phyloP scores from a whole-genome alignment of 139 green algal genomes.

The Spirogloea muscicola region DNA sequence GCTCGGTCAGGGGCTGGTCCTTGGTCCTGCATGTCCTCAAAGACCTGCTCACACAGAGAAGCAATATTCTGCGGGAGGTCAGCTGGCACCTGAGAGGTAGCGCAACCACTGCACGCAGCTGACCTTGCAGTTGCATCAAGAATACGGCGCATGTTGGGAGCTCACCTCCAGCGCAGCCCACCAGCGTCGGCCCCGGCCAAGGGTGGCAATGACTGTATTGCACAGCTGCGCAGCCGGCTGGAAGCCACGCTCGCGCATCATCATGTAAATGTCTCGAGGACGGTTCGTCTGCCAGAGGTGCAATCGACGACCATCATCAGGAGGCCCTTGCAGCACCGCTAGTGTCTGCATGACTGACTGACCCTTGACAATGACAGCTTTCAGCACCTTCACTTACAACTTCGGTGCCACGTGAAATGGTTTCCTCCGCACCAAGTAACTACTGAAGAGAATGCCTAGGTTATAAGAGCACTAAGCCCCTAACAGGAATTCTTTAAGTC shows the following conservation, averaged over 20 bases:
- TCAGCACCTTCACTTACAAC: not conserved
- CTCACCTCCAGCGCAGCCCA: slow-evolving; percentile 26
- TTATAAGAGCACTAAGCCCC: too few relatives aligned
- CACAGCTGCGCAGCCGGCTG: slow-evolving; percentile 1
- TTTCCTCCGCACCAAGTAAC: not conserved
- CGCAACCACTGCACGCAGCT: too few relatives aligned
- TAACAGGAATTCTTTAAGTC: too few relatives aligned
- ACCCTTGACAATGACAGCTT: not conserved
- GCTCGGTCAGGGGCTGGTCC: slow-evolving; percentile 4
- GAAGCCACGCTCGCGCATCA: not conserved
- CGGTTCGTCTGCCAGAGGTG: not conserved
- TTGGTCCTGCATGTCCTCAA: slow-evolving; percentile 6
- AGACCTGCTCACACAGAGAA: too few relatives aligned
- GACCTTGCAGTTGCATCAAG: too few relatives aligned
- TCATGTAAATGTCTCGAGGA: not conserved
- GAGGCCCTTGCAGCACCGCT: too few relatives aligned
- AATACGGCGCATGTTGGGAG: too few relatives aligned
- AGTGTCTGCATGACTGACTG: too few relatives aligned
- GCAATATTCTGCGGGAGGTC: too few relatives aligned
- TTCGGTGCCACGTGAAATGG: not conserved
- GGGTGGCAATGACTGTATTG: slow-evolving; percentile 3
- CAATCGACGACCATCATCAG: too few relatives aligned
- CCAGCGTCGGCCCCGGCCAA: slow-evolving; percentile 21
- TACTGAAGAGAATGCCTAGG: too few relatives aligned
- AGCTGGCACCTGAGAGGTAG: too few relatives aligned